phyloP scores from a whole-genome alignment of 805 yeast genomes.

The Priceomyces medius region DNA sequence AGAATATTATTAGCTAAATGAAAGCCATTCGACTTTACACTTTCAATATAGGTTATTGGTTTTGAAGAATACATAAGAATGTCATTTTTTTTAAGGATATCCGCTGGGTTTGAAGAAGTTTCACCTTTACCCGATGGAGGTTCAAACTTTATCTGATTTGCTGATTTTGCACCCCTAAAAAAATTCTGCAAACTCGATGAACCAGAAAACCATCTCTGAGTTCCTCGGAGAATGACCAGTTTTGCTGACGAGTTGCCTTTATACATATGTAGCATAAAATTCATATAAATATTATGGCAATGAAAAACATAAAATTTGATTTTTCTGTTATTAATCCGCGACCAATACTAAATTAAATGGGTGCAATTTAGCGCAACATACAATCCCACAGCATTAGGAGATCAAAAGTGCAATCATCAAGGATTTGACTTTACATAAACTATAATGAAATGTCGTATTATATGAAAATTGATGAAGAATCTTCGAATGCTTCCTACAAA shows the following conservation, averaged over 20 bases:
- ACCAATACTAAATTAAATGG: not conserved
- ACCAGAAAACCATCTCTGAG: not conserved
- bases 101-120: slow-evolving; percentile 42
- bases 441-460: too few relatives aligned
- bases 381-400: too few relatives aligned
- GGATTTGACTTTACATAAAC: too few relatives aligned
- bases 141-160: slow-evolving; percentile 6
- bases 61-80: slow-evolving; percentile 41
- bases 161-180: slow-evolving; percentile 11
- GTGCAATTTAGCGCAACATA: too few relatives aligned
- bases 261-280: not conserved
- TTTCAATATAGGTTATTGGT: slow-evolving; percentile 44
- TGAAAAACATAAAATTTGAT: not conserved
- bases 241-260: not conserved
- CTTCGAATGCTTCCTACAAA: too few relatives aligned
- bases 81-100: slow-evolving; percentile 43
- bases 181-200: slow-evolving; percentile 3
- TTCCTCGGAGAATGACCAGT: not conserved
- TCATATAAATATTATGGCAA: not conserved
- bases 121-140: slow-evolving; percentile 41
- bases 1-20: slow-evolving; percentile 54
- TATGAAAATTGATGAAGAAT: too few relatives aligned
- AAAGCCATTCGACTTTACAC: slow-evolving; percentile 53
- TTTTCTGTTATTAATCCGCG: not conserved
- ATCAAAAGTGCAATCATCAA: too few relatives aligned